Percentiles rank a stretch among this genome's conserved stretches.
These are phyloP conservation scores for Citrus australasica DNA, from an alignment of 345 rosid genomes.

Conservation along the genomic window DNA sequence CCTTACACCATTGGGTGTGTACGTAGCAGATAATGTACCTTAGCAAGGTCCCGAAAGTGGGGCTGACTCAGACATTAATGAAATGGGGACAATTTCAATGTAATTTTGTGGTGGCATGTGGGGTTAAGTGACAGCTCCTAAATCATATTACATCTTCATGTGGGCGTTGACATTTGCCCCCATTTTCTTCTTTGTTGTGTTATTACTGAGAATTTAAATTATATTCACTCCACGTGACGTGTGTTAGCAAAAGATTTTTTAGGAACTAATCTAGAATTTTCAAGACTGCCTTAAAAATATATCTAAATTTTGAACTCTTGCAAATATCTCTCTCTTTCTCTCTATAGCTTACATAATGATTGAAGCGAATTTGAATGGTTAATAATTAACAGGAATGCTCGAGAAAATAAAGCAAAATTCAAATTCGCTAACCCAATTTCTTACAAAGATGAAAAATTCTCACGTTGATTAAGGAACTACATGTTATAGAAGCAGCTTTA, in stretches of 20 bases:
- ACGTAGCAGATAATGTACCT: no score
- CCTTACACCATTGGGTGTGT: no score
- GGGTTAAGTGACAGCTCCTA: background rate
- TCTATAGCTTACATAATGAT: background rate
- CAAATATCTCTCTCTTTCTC: no score
- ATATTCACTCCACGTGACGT: background rate
- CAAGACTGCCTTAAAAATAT: no score
- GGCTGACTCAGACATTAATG: slow-evolving; percentile 4
- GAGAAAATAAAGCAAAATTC: no score
- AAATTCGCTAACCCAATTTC: no score
- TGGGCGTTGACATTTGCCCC: background rate
- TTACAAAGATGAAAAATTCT: background rate
- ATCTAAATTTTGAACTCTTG: no score
- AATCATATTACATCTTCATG: background rate
- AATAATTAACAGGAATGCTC: no score
- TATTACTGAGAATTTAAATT: background rate
- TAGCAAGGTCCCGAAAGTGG: background rate
- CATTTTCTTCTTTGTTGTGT: background rate
- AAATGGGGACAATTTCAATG: background rate
- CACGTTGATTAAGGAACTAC: background rate
- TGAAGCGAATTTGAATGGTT: background rate
- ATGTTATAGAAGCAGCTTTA: background rate
- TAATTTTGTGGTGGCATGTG: slow-evolving; percentile 9
- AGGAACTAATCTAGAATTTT: background rate
- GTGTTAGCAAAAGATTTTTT: background rate